phyloP scores from a whole-genome alignment of 495 filamentous ascomycete species.

The Lasiosphaeris hirsuta region DNA sequence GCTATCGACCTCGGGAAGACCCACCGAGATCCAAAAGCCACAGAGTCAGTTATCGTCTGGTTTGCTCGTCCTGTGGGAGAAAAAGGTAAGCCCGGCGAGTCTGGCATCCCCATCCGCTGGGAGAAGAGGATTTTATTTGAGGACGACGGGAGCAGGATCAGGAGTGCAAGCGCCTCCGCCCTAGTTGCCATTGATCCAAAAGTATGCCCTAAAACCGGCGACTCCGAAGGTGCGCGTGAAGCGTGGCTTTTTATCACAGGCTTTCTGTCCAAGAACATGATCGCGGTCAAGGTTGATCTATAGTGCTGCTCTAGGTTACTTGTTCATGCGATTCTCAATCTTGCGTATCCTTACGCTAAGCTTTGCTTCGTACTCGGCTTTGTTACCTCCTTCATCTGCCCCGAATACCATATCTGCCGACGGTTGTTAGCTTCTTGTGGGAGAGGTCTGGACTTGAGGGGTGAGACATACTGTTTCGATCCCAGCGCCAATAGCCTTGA shows the following conservation, averaged over 20 bases:
- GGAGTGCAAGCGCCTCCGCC: slow-evolving; percentile 51
- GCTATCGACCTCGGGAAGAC: slow-evolving; percentile 34
- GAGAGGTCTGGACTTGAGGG: background rate
- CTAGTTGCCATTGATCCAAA: slow-evolving; percentile 50
- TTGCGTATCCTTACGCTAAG: too few relatives aligned
- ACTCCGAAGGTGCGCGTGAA: slow-evolving; percentile 31
- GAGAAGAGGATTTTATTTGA: slow-evolving; percentile 52
- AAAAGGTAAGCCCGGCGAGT: slow-evolving; percentile 4
- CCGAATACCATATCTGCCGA: slow-evolving; percentile 32
- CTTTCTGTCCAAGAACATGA: slow-evolving; percentile 48
- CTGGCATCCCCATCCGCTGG: slow-evolving; percentile 24
- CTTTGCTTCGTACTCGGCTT: slow-evolving; percentile 16
- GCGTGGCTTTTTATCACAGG: slow-evolving; percentile 60
- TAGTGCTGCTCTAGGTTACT: slow-evolving; percentile 7
- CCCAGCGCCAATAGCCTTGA: slow-evolving; percentile 43
- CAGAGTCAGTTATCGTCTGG: slow-evolving; percentile 49
- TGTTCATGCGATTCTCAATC: background rate
- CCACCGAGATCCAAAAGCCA: slow-evolving; percentile 35
- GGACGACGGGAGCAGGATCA: slow-evolving; percentile 54
- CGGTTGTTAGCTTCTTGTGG: background rate
- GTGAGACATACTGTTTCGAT: slow-evolving; percentile 37
- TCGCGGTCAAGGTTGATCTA: slow-evolving; percentile 55
- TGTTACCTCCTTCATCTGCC: slow-evolving; percentile 40
- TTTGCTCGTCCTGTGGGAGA: slow-evolving; percentile 28
- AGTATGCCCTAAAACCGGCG: slow-evolving; percentile 21